These are phyloP conservation scores for Leucoagaricus sp. DNA, from an alignment of 1,284 basidiomycete genomes.

Conservation along the genomic window DNA sequence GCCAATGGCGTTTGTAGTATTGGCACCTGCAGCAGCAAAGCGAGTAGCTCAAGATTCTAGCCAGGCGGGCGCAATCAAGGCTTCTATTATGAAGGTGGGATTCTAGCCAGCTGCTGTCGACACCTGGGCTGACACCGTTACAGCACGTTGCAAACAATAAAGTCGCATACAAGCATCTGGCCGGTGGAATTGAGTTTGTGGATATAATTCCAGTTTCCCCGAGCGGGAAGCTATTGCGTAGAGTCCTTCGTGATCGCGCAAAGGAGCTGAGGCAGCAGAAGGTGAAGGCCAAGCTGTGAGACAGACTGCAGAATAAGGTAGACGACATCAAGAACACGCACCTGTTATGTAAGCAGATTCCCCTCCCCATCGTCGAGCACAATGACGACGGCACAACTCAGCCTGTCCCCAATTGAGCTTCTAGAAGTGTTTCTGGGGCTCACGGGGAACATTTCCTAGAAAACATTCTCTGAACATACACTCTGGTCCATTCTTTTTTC, in stretches of 20 bases:
- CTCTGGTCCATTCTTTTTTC: no score
- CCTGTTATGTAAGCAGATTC: no score
- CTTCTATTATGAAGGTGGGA: slow-evolving; percentile 47
- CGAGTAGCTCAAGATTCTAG: slow-evolving; percentile 33
- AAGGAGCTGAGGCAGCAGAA: slow-evolving; percentile 28
- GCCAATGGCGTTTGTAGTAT: slow-evolving; percentile 64
- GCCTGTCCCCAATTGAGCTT: no score
- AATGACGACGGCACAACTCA: no score
- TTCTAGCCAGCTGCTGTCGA: not conserved
- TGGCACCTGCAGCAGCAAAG: slow-evolving; percentile 42
- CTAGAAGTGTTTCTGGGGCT: no score
- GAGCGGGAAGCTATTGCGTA: slow-evolving; percentile 50
- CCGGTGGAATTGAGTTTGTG: slow-evolving; percentile 65
- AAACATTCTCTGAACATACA: no score
- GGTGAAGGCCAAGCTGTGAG: slow-evolving; percentile 22
- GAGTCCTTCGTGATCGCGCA: slow-evolving; percentile 56
- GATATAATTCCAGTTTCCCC: slow-evolving; percentile 67
- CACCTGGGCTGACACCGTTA: not conserved
- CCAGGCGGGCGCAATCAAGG: slow-evolving; percentile 40
- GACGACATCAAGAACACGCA: no score
- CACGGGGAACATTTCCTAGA: no score
- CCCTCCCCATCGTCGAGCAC: no score
- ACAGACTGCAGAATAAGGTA: not conserved
- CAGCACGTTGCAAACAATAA: slow-evolving; percentile 73
- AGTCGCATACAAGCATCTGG: slow-evolving; percentile 67